Base-by-base conservation (phyloP, 495 filamentous ascomycete genomes). In the Tuber umbilicatum region DNA sequence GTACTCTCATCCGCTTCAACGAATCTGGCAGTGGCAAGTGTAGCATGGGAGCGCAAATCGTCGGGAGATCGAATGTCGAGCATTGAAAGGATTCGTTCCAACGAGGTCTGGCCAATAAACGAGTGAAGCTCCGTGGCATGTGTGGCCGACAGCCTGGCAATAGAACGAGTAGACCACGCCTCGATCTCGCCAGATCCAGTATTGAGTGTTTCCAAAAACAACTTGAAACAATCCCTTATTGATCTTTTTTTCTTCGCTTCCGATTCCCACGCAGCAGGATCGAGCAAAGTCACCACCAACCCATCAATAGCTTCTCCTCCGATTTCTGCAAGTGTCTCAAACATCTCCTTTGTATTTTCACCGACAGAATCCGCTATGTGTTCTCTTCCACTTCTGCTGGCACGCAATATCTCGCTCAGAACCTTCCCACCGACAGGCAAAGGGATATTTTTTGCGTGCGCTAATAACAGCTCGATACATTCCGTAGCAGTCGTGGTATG, bases 11-110 rank as follows among this genome's bases (percentile, higher is more conserved):
- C 85, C 7, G 85, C 85, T 73, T 91, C 89, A 4, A 92, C 83
- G 75, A 91, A 89, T 81, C 90, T 92, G 0, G 89, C 88, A 0
- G 87, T 87, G 21, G 89, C 89, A 43, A 92, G 79, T 12, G 90
- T 92, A 10, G 91, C 90, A 80, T 91, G 90, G 77, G 87, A 89
- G 41, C 90, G 85, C 69, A 90, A 78, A 70, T 88, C 87, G 0
- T 84, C 79, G 1, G 89, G 84, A 40, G 89, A 82, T 4, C 88
- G 86, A 75, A 87, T 84, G 79, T 92, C 90, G 64, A 92, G 81
- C 23, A 86, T 87, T 12, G 84, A 84, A 12, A 93, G 83, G 72
- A 93, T 86, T 68, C 88, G 86, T 74, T 90, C 89, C 60, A 92
- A 86, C 31, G 85, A 84, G 69, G 91, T 88, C 40, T 87, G 86